Conservation (phyloP, 495 filamentous ascomycete species). For the Hypoxylon trugodes region DNA sequence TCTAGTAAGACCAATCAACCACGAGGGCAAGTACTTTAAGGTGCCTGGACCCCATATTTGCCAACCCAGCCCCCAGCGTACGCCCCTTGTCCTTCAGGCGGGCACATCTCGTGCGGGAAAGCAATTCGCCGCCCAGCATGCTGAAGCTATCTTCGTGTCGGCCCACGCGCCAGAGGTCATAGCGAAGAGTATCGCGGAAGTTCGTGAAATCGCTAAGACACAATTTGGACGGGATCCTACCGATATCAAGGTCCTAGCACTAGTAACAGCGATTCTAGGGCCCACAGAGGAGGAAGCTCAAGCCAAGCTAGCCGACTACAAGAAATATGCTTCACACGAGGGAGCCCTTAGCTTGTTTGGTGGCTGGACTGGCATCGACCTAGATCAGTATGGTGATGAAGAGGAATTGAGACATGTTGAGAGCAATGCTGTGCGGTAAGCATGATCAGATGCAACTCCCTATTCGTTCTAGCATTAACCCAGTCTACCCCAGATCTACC, state of each 20-base stretch:
- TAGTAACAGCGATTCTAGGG: constrained; percentile 58
- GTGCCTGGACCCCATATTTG: constrained; percentile 72
- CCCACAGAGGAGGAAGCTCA: constrained; percentile 62
- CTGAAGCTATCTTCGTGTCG: constrained; percentile 64
- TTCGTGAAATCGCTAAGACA: constrained; percentile 54
- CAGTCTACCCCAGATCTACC: constrained; percentile 40
- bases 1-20: constrained; percentile 70
- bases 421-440: constrained; percentile 68
- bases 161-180: constrained; percentile 57
- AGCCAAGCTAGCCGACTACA: constrained; percentile 58
- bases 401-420: constrained; percentile 67
- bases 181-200: constrained; percentile 57
- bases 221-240: constrained; percentile 56
- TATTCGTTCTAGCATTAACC: background rate
- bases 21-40: constrained; percentile 69
- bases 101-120: constrained; percentile 71
- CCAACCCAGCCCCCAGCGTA: constrained; percentile 71
- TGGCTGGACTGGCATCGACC: constrained; percentile 70
- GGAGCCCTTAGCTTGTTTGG: constrained; percentile 67
- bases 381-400: constrained; percentile 60
- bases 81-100: constrained; percentile 71
- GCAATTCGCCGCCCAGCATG: constrained; percentile 70
- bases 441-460: constrained; percentile 5
- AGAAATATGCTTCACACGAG: constrained; percentile 63
- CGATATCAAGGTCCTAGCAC: constrained; percentile 63